Conservation (phyloP, 495 filamentous ascomycete species). For the Penicillium alfredii region DNA sequence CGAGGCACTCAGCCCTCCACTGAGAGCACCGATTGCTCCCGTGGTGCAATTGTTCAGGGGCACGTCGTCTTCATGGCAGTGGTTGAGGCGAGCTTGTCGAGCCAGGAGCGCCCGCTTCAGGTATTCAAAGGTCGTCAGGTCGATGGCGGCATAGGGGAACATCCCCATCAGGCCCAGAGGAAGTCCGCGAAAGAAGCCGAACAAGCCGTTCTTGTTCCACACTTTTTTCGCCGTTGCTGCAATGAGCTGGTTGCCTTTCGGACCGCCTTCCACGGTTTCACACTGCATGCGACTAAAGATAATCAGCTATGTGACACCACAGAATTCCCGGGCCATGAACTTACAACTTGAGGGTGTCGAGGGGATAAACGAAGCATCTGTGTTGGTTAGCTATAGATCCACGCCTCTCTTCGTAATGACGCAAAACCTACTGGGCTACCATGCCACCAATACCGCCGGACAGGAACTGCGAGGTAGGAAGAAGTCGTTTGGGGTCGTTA, state of each 20-base stretch:
- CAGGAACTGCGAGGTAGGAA: constrained; percentile 78
- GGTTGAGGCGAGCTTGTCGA: constrained; percentile 61
- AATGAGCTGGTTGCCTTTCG: constrained; percentile 79
- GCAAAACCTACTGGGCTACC: constrained; percentile 69
- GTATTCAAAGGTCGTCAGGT: constrained; percentile 91
- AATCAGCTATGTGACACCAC: constrained; percentile 15
- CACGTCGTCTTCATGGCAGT: constrained; percentile 78
- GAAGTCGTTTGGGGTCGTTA: constrained; percentile 69
- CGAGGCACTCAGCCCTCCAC: constrained; percentile 88
- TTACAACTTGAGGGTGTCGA: constrained; percentile 96
- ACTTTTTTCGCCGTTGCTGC: constrained; percentile 76
- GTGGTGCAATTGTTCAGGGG: constrained; percentile 69
- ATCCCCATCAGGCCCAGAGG: constrained; percentile 90
- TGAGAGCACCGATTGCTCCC: constrained; percentile 78
- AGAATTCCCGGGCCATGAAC: constrained; percentile 15
- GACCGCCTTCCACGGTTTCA: constrained; percentile 79
- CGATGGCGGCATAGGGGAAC: constrained; percentile 97
- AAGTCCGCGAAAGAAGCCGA: constrained; percentile 83
- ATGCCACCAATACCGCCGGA: constrained; percentile 88
- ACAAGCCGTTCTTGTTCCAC: constrained; percentile 65
- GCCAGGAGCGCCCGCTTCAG: constrained; percentile 68
- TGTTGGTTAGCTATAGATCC: constrained; percentile 16
- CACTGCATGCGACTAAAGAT: constrained; percentile 75
- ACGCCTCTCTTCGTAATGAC: neutral
- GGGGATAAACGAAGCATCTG: constrained; percentile 87